Evolutionary conservation across 192 early-diverging fungal genomes (phyloP).

Genomic region (Thoreauomyces humboldtii): DNA sequence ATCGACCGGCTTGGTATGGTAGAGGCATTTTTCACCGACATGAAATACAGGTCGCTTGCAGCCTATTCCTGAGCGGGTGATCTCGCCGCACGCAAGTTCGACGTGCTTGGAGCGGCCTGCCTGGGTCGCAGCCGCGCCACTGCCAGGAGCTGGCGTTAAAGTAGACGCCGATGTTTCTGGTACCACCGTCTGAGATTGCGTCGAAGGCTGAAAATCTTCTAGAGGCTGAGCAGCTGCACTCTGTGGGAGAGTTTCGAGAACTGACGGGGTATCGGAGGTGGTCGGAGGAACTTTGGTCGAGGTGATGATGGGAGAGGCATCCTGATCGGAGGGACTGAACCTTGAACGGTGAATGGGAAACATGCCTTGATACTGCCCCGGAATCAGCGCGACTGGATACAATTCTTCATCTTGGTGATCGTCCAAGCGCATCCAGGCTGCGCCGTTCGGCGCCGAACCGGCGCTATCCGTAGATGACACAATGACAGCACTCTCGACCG

Average conservation of each 20-base stretch:
- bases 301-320: background rate
- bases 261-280: background rate
- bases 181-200: no score
- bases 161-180: background rate
- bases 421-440: background rate
- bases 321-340: background rate
- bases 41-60: conserved; percentile 42
- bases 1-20: conserved; percentile 30
- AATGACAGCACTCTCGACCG: background rate
- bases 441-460: background rate
- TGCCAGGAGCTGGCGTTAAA: background rate
- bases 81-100: conserved; percentile 35
- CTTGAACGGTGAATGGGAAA: conserved; percentile 31
- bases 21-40: conserved; percentile 42
- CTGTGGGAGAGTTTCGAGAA: background rate
- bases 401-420: background rate
- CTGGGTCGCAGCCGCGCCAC: background rate
- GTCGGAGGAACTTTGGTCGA: background rate
- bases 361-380: conserved; percentile 48
- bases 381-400: conserved; percentile 49
- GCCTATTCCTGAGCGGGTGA: conserved; percentile 32
- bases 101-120: conserved; percentile 4
- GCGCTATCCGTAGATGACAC: background rate
- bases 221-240: background rate
- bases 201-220: no score